Conservation (phyloP, 768 basidiomycete genomes). For the Mycena epipterygia region DNA sequence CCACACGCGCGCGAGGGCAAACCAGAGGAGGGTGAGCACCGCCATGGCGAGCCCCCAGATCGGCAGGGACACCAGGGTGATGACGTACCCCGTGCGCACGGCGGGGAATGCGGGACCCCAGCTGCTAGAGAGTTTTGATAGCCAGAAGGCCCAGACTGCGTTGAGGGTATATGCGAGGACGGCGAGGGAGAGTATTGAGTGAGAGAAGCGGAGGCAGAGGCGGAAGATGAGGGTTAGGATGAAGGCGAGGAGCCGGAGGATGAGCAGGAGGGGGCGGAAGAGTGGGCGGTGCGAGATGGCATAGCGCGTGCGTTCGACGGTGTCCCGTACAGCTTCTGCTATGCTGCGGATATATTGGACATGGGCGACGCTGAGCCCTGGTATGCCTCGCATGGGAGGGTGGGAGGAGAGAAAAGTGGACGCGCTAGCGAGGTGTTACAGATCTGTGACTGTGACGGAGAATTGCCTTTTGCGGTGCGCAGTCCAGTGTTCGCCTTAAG, state of each 20-base stretch:
- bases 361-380: no score
- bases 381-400: no score
- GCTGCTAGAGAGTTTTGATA: not conserved
- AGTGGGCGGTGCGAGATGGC: not conserved
- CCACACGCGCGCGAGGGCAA: not conserved
- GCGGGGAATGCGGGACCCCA: not conserved
- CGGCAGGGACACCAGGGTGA: not conserved
- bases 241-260: not conserved
- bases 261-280: not conserved
- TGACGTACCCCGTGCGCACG: not conserved
- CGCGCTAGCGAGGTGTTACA: no score
- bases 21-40: not conserved
- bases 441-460: no score
- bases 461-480: no score
- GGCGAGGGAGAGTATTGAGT: not conserved
- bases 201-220: not conserved
- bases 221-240: not conserved
- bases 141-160: not conserved
- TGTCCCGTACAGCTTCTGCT: no score
- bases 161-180: not conserved
- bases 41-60: constrained; percentile 3
- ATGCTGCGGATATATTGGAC: no score
- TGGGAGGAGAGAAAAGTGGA: no score
- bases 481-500: no score
- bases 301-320: not conserved